Evolutionary conservation across 2,329 filamentous ascomycete species (phyloP), one percentile per base, ranked within the genome.

Genomic region (Arthroderma sp.): DNA sequence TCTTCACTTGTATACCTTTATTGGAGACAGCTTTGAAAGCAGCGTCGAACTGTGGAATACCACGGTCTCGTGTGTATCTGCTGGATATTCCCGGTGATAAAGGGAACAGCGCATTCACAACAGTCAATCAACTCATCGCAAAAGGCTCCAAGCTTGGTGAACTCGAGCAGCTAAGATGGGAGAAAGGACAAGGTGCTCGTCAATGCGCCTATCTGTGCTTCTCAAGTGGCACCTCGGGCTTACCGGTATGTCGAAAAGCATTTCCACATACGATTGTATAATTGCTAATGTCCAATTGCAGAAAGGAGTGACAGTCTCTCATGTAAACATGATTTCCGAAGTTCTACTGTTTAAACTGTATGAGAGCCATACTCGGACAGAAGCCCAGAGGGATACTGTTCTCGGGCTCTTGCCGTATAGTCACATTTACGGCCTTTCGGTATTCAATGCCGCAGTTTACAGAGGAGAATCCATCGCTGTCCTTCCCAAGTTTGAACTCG

Each of bases 271-370:
- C 33, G 6, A 27, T n/a, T 6, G 7, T 15, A n/a, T 41, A 32
- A 29, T 10, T 15, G n/a, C 8, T 27, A 22, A 2, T 7, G n/a
- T 30, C 5, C 9, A 29, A 33, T 36, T 44, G 6, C n/a, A 80
- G 73, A 83, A 83, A 77, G 81, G 80, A 33, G 82, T 85, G 48
- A 83, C 83, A 76, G 80, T 86, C 44, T 82, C 79, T 3, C 82
- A 86, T 57, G 63, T 63, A 38, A 86, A 86, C 51, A 75, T 85
- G 42, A 85, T 86, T 41, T 73, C 81, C 45, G 85, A 85, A 56
- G 72, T 77, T 0, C 54, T 83, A 38, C 80, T 84, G 58, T 68
- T 77, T 41, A 57, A 55, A 6, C 56, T 70, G 1, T 76, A 61
- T 51, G 73, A 77, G 34, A 58, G 61, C 39, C 56, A 58, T 1